These are phyloP conservation scores for Zymoseptoria crescenta DNA, from an alignment of 2,329 filamentous ascomycete genomes.

Conservation along the genomic window DNA sequence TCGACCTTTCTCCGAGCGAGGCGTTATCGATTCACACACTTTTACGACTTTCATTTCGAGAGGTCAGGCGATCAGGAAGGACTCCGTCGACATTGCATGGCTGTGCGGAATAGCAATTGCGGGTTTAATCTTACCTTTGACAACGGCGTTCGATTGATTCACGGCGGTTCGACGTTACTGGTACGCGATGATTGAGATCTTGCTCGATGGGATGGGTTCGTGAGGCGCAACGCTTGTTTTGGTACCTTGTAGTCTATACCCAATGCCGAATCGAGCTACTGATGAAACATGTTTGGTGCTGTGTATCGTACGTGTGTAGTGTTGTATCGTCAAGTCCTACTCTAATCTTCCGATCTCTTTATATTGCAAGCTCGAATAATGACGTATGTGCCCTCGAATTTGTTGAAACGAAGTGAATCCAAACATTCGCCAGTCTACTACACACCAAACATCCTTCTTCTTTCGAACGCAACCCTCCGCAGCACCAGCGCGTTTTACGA, in stretches of 20 bases:
- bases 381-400: background rate
- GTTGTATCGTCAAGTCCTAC: background rate
- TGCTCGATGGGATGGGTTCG: background rate
- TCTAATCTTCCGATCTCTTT: no score
- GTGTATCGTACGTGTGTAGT: background rate
- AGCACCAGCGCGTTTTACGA: no score
- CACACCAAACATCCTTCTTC: background rate
- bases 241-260: background rate
- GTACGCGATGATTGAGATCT: background rate
- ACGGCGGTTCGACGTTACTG: background rate
- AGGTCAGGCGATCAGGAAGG: background rate
- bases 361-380: background rate
- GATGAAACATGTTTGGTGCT: background rate
- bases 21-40: background rate
- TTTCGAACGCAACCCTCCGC: background rate
- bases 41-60: background rate
- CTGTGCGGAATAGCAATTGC: background rate
- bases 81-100: background rate
- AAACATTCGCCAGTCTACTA: background rate
- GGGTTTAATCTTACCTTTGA: background rate
- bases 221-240: background rate
- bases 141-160: no score
- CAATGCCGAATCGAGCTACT: background rate
- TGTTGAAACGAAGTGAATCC: background rate
- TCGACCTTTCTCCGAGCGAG: background rate